phyloP scores from a whole-genome alignment of 441 rosid species.

The Cnidoscolus chayamansa region DNA sequence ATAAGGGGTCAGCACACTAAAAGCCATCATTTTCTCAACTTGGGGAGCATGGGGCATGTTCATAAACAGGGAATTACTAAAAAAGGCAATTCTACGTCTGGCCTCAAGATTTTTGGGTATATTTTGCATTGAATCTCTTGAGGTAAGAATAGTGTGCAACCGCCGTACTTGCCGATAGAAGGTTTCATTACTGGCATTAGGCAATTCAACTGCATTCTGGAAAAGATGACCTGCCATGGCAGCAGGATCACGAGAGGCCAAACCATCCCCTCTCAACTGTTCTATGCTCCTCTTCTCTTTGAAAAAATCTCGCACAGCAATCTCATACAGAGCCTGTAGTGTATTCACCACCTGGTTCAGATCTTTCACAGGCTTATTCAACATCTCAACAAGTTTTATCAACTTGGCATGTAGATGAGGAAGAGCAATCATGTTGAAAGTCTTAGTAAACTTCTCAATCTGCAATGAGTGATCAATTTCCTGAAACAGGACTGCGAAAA shows the following conservation, averaged over 20 bases:
- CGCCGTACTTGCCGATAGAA: conserved; percentile 81
- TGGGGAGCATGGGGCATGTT: conserved; percentile 94
- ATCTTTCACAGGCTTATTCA: conserved; percentile 54
- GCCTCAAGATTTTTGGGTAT: conserved; percentile 87
- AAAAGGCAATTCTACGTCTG: conserved; percentile 82
- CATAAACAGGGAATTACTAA: conserved; percentile 93
- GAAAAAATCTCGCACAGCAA: conserved; percentile 65
- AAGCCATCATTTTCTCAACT: conserved; percentile 96
- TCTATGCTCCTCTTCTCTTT: conserved; percentile 51
- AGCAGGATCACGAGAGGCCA: conserved; percentile 65
- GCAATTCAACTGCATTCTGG: conserved; percentile 61
- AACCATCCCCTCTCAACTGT: conserved; percentile 54
- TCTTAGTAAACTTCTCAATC: conserved; percentile 65
- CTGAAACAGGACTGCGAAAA: conserved; percentile 63
- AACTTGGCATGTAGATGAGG: conserved; percentile 58
- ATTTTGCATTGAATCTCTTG: conserved; percentile 74
- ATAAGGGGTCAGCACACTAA: conserved; percentile 85
- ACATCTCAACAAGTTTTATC: conserved; percentile 56
- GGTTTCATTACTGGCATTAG: conserved; percentile 53
- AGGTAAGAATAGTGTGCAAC: conserved; percentile 71
- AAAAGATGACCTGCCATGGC: conserved; percentile 60
- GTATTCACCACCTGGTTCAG: conserved; percentile 63
- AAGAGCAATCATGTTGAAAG: conserved; percentile 62
- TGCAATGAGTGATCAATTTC: conserved; percentile 64
- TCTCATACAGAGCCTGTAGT: conserved; percentile 77